phyloP scores from a whole-genome alignment of 116 monocot species.

The Iris pallida region DNA sequence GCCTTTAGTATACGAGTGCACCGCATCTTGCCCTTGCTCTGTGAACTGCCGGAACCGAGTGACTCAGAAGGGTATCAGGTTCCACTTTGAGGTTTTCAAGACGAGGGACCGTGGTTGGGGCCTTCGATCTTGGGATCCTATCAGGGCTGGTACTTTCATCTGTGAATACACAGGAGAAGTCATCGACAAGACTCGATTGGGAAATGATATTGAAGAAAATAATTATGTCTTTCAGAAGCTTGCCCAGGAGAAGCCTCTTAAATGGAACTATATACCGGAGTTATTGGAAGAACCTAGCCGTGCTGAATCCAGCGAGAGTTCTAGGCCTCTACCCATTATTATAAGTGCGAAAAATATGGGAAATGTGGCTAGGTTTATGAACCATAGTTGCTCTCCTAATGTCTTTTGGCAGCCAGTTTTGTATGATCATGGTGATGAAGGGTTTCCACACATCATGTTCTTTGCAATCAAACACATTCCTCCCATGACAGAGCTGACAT shows the following conservation, averaged over 20 bases:
- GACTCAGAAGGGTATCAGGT: constrained; percentile 39
- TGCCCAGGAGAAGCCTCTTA: constrained; percentile 25
- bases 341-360: constrained; percentile 49
- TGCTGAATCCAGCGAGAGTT: constrained; percentile 7
- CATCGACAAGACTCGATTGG: constrained; percentile 17
- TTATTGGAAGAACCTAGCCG: constrained; percentile 26
- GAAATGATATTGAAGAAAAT: constrained; percentile 42
- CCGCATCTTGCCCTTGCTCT: constrained; percentile 29
- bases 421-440: constrained; percentile 50
- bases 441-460: constrained; percentile 52
- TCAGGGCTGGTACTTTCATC: constrained; percentile 52
- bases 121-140: constrained; percentile 53
- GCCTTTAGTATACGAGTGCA: constrained; percentile 44
- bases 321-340: constrained; percentile 29
- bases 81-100: constrained; percentile 50
- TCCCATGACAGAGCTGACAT: constrained; percentile 59
- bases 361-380: constrained; percentile 50
- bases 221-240: constrained; percentile 34
- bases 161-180: constrained; percentile 59
- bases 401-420: constrained; percentile 53
- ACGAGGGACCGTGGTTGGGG: constrained; percentile 53
- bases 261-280: constrained; percentile 41
- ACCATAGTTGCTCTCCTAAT: constrained; percentile 63
- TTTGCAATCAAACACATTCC: constrained; percentile 59
- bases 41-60: constrained; percentile 47